These are phyloP conservation scores for Morella rubra DNA, from an alignment of 306 rosid genomes.

Conservation along the genomic window DNA sequence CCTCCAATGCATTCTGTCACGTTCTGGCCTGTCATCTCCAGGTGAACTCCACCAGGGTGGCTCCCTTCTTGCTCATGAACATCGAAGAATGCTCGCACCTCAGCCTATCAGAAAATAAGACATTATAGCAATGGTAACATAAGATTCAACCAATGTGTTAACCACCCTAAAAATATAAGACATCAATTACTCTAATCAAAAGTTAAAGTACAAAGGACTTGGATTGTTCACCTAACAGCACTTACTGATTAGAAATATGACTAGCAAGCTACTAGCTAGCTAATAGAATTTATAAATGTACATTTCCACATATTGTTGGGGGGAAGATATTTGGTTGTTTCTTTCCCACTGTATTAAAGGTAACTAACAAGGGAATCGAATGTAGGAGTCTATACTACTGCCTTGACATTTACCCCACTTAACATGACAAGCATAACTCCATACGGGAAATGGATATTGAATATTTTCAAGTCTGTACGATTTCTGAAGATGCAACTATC, in stretches of 20 bases:
- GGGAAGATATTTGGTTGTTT: neutral
- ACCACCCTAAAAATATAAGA: neutral
- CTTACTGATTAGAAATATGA: neutral
- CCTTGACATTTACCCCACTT: neutral
- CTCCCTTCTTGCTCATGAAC: constrained; percentile 87
- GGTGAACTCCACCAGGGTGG: constrained; percentile 72
- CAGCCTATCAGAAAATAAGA: constrained; percentile 42
- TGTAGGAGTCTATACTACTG: neutral
- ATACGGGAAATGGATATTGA: neutral
- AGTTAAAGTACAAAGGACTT: neutral
- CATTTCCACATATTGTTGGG: neutral
- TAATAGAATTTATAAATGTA: neutral
- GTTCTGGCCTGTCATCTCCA: constrained; percentile 81
- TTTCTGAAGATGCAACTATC: neutral
- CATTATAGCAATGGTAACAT: neutral
- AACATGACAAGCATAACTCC: neutral
- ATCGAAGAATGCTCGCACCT: constrained; percentile 79
- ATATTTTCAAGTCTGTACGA: neutral
- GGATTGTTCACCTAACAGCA: neutral
- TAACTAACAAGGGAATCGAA: neutral
- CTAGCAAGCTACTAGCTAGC: neutral
- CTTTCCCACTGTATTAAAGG: neutral
- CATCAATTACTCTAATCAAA: neutral
- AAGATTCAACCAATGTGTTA: neutral
- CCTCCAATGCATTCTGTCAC: constrained; percentile 86